These are phyloP conservation scores for Protomyces arabidopsidicola DNA, from an alignment of 1,139 yeast species.

Conservation along the genomic window DNA sequence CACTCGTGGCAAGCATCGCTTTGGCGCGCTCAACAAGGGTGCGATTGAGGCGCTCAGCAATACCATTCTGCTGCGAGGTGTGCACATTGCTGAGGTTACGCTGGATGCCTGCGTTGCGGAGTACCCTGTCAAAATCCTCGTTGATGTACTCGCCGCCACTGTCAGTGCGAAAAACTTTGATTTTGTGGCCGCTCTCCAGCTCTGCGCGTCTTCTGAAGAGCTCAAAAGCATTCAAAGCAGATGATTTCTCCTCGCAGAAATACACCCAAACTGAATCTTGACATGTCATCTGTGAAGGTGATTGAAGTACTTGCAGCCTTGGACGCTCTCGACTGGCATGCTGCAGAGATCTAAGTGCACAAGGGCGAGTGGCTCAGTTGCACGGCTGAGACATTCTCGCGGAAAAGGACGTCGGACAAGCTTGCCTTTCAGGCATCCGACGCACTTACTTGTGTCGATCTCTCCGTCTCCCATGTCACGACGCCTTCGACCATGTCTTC, in stretches of 20 bases:
- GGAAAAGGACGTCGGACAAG: not conserved
- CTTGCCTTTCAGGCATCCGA: not conserved
- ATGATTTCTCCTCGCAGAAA: no score
- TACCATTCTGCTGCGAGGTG: constrained; percentile 28
- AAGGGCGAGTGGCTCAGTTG: not conserved
- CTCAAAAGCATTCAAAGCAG: not conserved
- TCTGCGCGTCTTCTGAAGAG: not conserved
- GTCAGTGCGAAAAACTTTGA: not conserved
- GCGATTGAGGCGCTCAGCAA: constrained; percentile 25
- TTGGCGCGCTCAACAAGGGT: constrained; percentile 10
- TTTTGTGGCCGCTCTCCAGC: not conserved
- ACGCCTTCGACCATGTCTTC: not conserved
- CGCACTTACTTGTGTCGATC: not conserved
- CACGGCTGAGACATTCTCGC: not conserved
- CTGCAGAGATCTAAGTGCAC: not conserved
- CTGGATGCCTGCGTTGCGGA: not conserved
- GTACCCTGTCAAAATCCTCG: not conserved
- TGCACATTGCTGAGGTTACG: not conserved
- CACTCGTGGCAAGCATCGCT: not conserved
- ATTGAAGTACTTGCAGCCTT: not conserved
- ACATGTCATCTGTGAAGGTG: not conserved
- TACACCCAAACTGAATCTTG: no score
- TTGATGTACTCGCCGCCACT: not conserved
- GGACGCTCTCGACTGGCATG: not conserved
- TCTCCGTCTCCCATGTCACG: not conserved